A percentile compares a stretch with the other conserved stretches of the same genome.
These are phyloP conservation scores for Macaranga tanarius DNA, from an alignment of 441 rosid species.

Conservation along the genomic window DNA sequence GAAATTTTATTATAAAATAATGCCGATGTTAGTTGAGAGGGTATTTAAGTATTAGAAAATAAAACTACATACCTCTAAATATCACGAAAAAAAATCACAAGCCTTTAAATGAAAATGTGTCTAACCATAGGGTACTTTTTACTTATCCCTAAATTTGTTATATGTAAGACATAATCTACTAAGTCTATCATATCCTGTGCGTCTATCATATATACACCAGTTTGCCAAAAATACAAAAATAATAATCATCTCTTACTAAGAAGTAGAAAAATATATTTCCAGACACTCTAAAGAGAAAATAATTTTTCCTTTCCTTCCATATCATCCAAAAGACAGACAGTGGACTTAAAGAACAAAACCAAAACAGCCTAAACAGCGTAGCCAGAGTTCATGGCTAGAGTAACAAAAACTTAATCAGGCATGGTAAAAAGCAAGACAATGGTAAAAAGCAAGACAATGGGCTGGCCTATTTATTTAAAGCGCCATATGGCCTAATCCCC, in stretches of 20 bases:
- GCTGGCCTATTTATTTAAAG: too few relatives aligned
- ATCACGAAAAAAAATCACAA: too few relatives aligned
- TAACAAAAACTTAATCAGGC: background rate
- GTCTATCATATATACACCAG: background rate
- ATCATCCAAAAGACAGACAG: background rate
- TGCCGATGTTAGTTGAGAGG: too few relatives aligned
- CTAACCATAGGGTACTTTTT: too few relatives aligned
- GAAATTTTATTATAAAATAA: too few relatives aligned
- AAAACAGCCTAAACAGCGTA: background rate
- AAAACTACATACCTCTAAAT: too few relatives aligned
- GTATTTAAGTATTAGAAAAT: too few relatives aligned
- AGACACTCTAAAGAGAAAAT: background rate
- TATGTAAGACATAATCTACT: background rate
- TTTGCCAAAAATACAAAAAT: constrained; percentile 3
- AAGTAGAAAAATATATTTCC: background rate
- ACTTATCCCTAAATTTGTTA: too few relatives aligned
- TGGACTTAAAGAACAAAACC: background rate
- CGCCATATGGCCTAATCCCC: too few relatives aligned
- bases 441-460: background rate
- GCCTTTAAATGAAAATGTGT: too few relatives aligned
- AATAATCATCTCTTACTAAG: background rate
- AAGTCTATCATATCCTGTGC: background rate
- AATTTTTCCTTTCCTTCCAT: too few relatives aligned
- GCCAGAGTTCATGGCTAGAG: constrained; percentile 7
- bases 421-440: background rate